Base-by-base conservation (phyloP, 2,329 filamentous ascomycete genomes). In the Penicillium sp. region DNA sequence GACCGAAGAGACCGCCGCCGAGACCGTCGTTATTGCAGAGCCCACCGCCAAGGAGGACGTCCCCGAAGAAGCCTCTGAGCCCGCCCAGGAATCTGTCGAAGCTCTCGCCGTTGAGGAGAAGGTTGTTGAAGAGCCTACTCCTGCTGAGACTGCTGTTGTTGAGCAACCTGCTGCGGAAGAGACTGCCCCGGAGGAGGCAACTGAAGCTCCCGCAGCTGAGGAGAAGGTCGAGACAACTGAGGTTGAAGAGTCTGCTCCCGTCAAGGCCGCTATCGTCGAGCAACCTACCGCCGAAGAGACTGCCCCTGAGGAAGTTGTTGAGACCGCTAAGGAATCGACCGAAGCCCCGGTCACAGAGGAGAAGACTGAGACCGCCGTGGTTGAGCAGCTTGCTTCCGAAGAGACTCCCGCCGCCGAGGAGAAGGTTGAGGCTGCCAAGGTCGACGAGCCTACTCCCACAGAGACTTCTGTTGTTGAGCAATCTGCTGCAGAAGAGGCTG, bases 231-330 rank as follows among this genome's bases (percentile, higher is more conserved):
- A 51, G 17, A n/a, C 10, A n/a, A 12, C 47, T 2, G 28, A 51
- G 47, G 50, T 50, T 19, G 24, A 30, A 4, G 45, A 50, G 13
- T 24, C 45, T 33, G n/a, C 45, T 17, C 6, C 24, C 47, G 68
- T 76, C 42, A 66, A 76, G 55, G 73, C 75, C 61, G 63, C 12
- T 9, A 19, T 22, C 33, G 13, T 30, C n/a, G 55, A 56, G 47
- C 28, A 59, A 10, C 22, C 53, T 3, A n/a, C 22, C 65, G 13
- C 65, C 72, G 57, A 69, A 35, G 57, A 60, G 40, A 13, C 56
- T 2, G 35, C 35, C 17, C 49, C 49, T 8, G 55, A 33, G 30
- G 30, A 10, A 12, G 30, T 12, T 33, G 30, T 12, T 12, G 9
- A 33, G 30, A 33, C 30, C 30, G 37, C 37, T 5, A 19, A 42